Evolutionary conservation across 1,284 basidiomycete species (phyloP).

Genomic region (Cryptococcus jaspeensis): DNA sequence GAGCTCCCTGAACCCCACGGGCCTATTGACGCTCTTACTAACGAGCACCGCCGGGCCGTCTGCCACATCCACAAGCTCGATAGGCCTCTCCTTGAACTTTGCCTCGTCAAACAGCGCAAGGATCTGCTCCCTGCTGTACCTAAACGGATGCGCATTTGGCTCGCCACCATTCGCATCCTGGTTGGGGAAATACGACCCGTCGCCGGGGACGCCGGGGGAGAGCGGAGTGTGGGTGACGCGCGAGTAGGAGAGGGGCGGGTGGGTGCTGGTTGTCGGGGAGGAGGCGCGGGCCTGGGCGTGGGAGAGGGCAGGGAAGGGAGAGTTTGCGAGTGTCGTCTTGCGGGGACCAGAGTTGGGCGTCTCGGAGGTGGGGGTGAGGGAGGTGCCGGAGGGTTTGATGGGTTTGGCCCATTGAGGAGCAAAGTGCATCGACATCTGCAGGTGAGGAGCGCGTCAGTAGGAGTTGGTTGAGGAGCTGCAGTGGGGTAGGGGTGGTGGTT

Average conservation of each 20-base stretch:
- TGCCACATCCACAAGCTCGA: slow-evolving; percentile 61
- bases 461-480: not conserved
- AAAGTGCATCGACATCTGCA: slow-evolving; percentile 50
- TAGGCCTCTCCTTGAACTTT: slow-evolving; percentile 67
- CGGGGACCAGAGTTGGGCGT: slow-evolving; percentile 24
- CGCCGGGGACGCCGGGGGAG: slow-evolving; percentile 51
- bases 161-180: slow-evolving; percentile 45
- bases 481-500: not conserved
- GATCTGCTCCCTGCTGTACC: slow-evolving; percentile 81
- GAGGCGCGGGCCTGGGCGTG: slow-evolving; percentile 21
- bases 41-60: slow-evolving; percentile 83
- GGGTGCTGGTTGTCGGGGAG: slow-evolving; percentile 31
- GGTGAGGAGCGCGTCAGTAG: not conserved
- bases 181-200: slow-evolving; percentile 60
- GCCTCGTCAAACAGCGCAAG: slow-evolving; percentile 79
- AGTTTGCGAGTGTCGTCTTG: slow-evolving; percentile 26
- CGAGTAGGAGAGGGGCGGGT: slow-evolving; percentile 65
- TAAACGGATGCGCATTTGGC: slow-evolving; percentile 62
- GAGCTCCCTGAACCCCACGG: slow-evolving; percentile 74
- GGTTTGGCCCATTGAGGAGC: slow-evolving; percentile 51
- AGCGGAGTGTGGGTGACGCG: slow-evolving; percentile 45
- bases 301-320: slow-evolving; percentile 46
- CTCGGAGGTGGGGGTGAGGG: slow-evolving; percentile 30
- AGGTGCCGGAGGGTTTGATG: slow-evolving; percentile 47
- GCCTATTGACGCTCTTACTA: slow-evolving; percentile 68